Evolutionary conservation across 2,329 filamentous ascomycete genomes (phyloP).

Genomic region (Paraphaeosphaeria sporulosa): DNA sequence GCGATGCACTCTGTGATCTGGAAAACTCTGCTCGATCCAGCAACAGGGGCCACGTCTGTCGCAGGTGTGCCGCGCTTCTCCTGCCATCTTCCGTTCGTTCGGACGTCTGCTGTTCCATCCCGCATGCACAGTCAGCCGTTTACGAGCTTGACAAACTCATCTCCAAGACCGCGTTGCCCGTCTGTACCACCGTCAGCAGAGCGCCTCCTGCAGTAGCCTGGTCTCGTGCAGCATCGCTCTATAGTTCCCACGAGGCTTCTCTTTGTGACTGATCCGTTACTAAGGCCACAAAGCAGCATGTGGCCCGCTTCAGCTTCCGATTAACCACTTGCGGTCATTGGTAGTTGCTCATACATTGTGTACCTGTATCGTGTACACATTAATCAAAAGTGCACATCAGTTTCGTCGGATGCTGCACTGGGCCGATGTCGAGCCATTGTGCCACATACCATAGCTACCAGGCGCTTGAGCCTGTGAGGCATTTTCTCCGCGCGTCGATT

Average conservation of each 20-base stretch:
- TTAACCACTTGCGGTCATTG: constrained; percentile 6
- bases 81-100: constrained; percentile 10
- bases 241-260: not conserved
- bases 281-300: not conserved
- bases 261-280: constrained; percentile 1
- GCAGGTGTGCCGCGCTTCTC: too few species aligned
- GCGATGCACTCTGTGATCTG: not conserved
- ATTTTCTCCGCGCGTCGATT: not conserved
- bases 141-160: constrained; percentile 34
- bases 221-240: not conserved
- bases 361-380: not conserved
- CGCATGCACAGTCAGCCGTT: constrained; percentile 39
- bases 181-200: not conserved
- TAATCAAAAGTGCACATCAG: not conserved
- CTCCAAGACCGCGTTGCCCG: not conserved
- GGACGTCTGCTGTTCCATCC: not conserved
- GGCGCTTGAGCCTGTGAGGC: not conserved
- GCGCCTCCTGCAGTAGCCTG: not conserved
- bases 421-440: too few species aligned
- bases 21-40: not conserved
- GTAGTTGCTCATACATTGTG: constrained; percentile 1
- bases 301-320: not conserved
- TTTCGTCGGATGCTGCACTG: not conserved
- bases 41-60: not conserved
- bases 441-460: too few species aligned